Base-by-base conservation (phyloP, 2,329 filamentous ascomycete species). In the Coniochaeta pulveracea region DNA sequence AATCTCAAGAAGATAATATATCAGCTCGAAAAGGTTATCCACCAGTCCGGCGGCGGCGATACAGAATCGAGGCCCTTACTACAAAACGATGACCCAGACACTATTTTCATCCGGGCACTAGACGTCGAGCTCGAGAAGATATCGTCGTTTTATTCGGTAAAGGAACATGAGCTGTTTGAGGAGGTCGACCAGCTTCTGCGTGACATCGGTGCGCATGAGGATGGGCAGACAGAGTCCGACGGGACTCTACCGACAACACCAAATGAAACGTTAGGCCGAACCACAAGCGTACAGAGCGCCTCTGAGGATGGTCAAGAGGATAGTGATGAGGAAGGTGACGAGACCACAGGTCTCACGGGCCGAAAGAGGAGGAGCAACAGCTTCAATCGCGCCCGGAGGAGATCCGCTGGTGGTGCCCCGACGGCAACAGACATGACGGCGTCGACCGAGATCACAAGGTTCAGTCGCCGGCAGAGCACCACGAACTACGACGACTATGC, bases 1-100 rank as follows among this genome's bases (percentile, higher is more conserved):
- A 96, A 95, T 52, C 72, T 98, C 47, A 98, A 98, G 69, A 98
- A 98, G 67, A 72, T 95, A 37, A 96, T 98, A 48, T 98, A 96
- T 60, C 78, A 83, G 40, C 81, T 98, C 43, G 91, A 98, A 63
- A 93, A 93, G 57, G 74, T 79, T 35, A 64, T 80, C 34, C 72
- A 91, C 54, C 77, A 80, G 34, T 61, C 69, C 17, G 59, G 63
- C 14, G 55, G 58, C 35, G 63, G 72, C 37, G 89, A 96, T 60
- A 72, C 77, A 46, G 91, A 98, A 63, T 80, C 79, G 6, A 80
- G 86, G 9, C 86, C 91, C 5, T 72, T 98, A 25, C 79, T 98
- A 38, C 64, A 68, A 39, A 66, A 69, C 35, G 71, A 73, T 37
- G 80, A 93, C 38, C 80, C 86, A 10, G 88, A 96, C 53, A 69